Evolutionary conservation across 352 stramenopile genomes (phyloP), one percentile per base, ranked within the genome.

Genomic region (Phytophthora pinifolia): DNA sequence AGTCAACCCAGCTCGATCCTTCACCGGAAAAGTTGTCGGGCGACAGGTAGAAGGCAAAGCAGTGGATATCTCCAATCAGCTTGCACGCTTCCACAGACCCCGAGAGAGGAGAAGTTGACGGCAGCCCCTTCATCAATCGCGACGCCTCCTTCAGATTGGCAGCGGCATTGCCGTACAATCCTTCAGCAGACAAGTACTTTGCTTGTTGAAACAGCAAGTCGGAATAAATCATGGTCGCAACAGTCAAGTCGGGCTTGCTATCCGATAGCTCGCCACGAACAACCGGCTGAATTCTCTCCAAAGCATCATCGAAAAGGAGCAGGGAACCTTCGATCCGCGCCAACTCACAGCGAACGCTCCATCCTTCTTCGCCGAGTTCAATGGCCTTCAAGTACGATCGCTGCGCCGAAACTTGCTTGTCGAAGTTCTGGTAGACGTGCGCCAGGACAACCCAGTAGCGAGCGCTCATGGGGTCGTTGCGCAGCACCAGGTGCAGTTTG

Each of bases 41-140:
- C 6, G 83, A 79, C 50, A 95, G 66, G 56, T 90, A 90, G 51
- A 92, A 95, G 17, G 82, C 79, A 55, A 94, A 92, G 43, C 74
- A 79, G 52, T 93, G 78, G 27, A 95, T 72, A 42, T 95, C 86
- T 17, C 83, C 86, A 2, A 94, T 69, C 30, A 95, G 45, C 62
- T 94, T 93, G 36, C 76, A 67, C 3, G 50, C 65, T 46, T 86
- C 72, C 5, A 60, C 65, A 12, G 72, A 80, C 6, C 41, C 50
- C 17, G 56, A 65, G 0, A 74, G 36, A 7, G 48, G 27, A 5
- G 67, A 70, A 2, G 60, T 56, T 1, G 62, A 70, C 17, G 62
- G 65, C 9, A 83, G 33, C 8, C 46, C 22, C 22, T 70, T 70
- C 43, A 92, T 71, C n/a, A 87, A 53, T 8, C 32, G 15, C 6